These are phyloP conservation scores for Silybum marianum DNA, from an alignment of 129 eudicot genomes.

Conservation along the genomic window DNA sequence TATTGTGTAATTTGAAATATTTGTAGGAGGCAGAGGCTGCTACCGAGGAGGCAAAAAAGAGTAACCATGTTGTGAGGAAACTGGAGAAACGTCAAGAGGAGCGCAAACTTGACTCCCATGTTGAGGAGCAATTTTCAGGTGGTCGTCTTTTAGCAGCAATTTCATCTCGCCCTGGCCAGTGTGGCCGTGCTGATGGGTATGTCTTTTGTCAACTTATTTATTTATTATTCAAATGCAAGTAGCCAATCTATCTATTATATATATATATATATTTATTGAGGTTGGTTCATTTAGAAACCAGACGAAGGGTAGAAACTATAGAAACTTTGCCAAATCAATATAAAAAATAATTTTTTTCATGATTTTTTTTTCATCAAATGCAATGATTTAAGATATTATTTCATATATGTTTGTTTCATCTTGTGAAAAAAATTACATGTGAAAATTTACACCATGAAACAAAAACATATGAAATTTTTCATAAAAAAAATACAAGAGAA, in stretches of 20 bases:
- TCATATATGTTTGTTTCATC: no score
- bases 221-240: not conserved
- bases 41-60: conserved; percentile 68
- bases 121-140: conserved; percentile 74
- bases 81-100: conserved; percentile 67
- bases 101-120: conserved; percentile 60
- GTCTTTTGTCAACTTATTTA: not conserved
- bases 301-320: no score
- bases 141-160: conserved; percentile 75
- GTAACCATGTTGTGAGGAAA: conserved; percentile 71
- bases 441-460: no score
- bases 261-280: no score
- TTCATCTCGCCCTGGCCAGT: conserved; percentile 85
- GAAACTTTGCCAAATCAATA: no score
- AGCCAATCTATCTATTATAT: not conserved
- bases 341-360: no score
- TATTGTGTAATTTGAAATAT: not conserved
- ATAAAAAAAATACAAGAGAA: no score
- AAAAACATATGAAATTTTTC: no score
- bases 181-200: conserved; percentile 83
- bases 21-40: conserved; percentile 52
- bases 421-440: no score
- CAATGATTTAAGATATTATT: no score
- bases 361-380: no score
- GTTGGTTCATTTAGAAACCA: no score